Base-by-base conservation (phyloP, 768 basidiomycete genomes). In the Rhodotorula babjevae region DNA sequence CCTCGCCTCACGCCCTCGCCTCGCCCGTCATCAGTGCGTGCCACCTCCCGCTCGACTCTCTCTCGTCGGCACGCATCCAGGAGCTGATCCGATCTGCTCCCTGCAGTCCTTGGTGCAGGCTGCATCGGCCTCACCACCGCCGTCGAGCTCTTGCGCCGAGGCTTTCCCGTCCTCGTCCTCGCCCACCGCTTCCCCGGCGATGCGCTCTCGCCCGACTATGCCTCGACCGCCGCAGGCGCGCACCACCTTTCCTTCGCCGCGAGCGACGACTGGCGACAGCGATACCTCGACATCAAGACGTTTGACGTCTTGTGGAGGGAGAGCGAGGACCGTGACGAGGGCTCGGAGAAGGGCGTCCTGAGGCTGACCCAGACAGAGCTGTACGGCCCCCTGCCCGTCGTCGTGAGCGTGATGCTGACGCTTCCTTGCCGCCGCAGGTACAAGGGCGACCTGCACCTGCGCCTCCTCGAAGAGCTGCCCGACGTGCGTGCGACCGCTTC, bases 101-200 rank as follows among this genome's bases (percentile, higher is more conserved):
- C 3, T 16, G 23, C 53, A 64, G 76, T 82, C 56, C 61, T 82
- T n/a, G 81, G 81, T 18, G 80, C 79, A 19, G 82, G 81, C 21
- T 75, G 81, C 59, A 80, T 82, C 44, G 81, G 82, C 10, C 76
- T 82, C 19, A 81, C 81, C 12, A 81, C 81, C 5, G 82, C 79
- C 23, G 75, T 82, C 31, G 71, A 73, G 27, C 64, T 81, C 25
- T 72, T 81, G 47, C 76, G 80, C 71, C 73, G 75, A 0, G 68
- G 72, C 27, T 50, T 40, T 7, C 69, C 79, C 0, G 75, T 80
- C 21, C 77, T 80, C 50, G 71, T 82, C 61, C 61, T 82, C 29
- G 81, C 81, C 3, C 73, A 73, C 18, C 79, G 80, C 55, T 65
- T 80, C 3, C 81, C 81, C 0, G 70, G 76, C 29, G 81, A 82